Evolutionary conservation across 2,329 filamentous ascomycete species (phyloP), one percentile per base, ranked within the genome.

Genomic region (Trichoderma aggressivum): DNA sequence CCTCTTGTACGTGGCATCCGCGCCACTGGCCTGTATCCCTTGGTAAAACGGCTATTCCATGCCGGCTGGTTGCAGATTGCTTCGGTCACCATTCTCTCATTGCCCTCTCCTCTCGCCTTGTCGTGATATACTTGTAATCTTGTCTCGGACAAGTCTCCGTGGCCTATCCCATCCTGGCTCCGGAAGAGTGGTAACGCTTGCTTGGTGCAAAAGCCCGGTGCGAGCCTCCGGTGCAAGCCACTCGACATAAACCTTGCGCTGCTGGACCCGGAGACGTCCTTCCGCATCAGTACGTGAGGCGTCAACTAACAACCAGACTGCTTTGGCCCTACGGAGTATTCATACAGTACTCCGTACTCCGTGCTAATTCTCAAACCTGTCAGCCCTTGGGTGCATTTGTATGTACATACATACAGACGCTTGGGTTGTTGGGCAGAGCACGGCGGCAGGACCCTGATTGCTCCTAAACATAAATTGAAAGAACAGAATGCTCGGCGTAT

Each of bases 231-330:
- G 60, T 43, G 16, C 24, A 63, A 62, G 61, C 61, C 61, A 64
- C 61, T 34, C 12, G 34, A 18, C 30, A 59, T 12, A 32, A 59
- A 43, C 50, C 64, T 67, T 56, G 34, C 53, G 28, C 39, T 53
- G 64, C 53, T 32, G 53, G 50, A 47, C 34, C 24, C 64, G 64
- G 64, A 67, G 53, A 58, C 24, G 18, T 30, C 64, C 64, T 67
- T 47, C 64, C 64, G 64, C 53, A 59, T 47, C 26, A 30, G 64
- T 43, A 43, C 21, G 47, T 28, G 36, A 67, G 53, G 64, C 53
- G 64, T 58, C 34, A 43, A 43, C 34, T 43, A 30, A 11, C 21
- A 26, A 32, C 11, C 18, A 7, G 30, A n/a, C n/a, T 24, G 47
- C 21, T 53, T 24, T 53, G 47, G 43, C n/a, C 43, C 43, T 43